Evolutionary conservation across 352 stramenopile species (phyloP).

Genomic region (Phytophthora uliginosa): DNA sequence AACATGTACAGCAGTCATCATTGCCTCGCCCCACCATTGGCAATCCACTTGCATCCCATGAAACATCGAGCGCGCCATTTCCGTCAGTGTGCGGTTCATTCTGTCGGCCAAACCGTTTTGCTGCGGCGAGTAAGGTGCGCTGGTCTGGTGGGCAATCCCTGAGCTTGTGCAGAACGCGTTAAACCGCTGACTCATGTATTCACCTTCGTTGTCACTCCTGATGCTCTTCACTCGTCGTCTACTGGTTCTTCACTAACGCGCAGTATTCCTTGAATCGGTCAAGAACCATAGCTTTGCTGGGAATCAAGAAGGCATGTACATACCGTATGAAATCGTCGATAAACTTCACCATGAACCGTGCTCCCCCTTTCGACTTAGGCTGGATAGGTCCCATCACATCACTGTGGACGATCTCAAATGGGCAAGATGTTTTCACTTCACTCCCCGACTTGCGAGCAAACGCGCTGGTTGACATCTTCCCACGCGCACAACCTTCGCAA

Average conservation of each 20-base stretch:
- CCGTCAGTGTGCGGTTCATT: slow-evolving; percentile 17
- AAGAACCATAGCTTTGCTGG: slow-evolving; percentile 11
- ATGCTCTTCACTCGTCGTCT: slow-evolving; percentile 15
- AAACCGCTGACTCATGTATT: slow-evolving; percentile 28
- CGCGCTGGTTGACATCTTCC: neutral
- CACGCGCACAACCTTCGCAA: neutral
- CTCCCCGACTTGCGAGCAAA: neutral
- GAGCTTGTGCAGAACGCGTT: slow-evolving; percentile 5
- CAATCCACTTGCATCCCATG: slow-evolving; percentile 10
- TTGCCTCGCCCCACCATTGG: slow-evolving; percentile 22
- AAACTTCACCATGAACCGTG: slow-evolving; percentile 31
- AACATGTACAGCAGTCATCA: slow-evolving; percentile 17
- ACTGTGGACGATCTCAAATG: slow-evolving; percentile 24
- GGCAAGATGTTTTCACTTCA: slow-evolving; percentile 6
- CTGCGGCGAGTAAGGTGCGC: slow-evolving; percentile 20
- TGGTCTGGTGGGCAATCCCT: slow-evolving; percentile 25
- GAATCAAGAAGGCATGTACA: slow-evolving; percentile 9
- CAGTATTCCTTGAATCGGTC: slow-evolving; percentile 9
- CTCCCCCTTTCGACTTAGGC: slow-evolving; percentile 21
- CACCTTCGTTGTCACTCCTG: slow-evolving; percentile 24
- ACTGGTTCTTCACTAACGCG: slow-evolving; percentile 12
- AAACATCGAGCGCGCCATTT: slow-evolving; percentile 15
- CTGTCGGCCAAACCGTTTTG: slow-evolving; percentile 23
- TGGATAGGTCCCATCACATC: slow-evolving; percentile 31
- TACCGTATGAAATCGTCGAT: slow-evolving; percentile 24